These are phyloP conservation scores for Metschnikowia santaceciliae DNA, from an alignment of 805 yeast genomes.

Conservation along the genomic window DNA sequence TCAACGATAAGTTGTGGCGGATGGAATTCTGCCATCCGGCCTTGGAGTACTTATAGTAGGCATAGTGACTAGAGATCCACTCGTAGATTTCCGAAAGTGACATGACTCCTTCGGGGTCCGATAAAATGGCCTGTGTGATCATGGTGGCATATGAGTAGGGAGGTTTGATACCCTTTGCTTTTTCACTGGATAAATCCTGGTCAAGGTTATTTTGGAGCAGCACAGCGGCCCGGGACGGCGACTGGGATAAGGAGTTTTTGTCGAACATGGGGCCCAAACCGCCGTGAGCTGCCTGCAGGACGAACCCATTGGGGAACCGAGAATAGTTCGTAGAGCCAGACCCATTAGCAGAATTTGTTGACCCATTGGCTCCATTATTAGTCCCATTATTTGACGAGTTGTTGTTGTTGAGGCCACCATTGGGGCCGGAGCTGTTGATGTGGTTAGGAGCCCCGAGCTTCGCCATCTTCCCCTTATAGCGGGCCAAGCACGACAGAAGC, in stretches of 20 bases:
- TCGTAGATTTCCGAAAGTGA: constrained; percentile 88
- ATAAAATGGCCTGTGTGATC: constrained; percentile 95
- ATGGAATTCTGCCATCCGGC: constrained; percentile 99
- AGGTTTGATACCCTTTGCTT: constrained; percentile 89
- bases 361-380: too few species aligned
- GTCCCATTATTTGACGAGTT: too few species aligned
- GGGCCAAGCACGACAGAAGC: constrained; percentile 34
- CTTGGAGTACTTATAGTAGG: constrained; percentile 86
- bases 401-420: too few species aligned
- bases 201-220: constrained; percentile 44
- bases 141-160: constrained; percentile 96
- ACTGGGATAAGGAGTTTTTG: constrained; percentile 35
- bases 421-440: not conserved
- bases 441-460: constrained; percentile 6
- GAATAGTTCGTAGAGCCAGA: not conserved
- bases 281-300: not conserved
- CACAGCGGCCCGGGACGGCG: constrained; percentile 38
- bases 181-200: constrained; percentile 80
- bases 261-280: constrained; percentile 53
- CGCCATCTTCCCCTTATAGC: constrained; percentile 26
- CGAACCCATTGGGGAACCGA: not conserved
- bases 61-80: constrained; percentile 84
- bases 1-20: constrained; percentile 88
- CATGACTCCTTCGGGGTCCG: constrained; percentile 82
- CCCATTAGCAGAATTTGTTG: too few species aligned